phyloP scores from a whole-genome alignment of 2,329 filamentous ascomycete genomes.

The Fusarium nanum region DNA sequence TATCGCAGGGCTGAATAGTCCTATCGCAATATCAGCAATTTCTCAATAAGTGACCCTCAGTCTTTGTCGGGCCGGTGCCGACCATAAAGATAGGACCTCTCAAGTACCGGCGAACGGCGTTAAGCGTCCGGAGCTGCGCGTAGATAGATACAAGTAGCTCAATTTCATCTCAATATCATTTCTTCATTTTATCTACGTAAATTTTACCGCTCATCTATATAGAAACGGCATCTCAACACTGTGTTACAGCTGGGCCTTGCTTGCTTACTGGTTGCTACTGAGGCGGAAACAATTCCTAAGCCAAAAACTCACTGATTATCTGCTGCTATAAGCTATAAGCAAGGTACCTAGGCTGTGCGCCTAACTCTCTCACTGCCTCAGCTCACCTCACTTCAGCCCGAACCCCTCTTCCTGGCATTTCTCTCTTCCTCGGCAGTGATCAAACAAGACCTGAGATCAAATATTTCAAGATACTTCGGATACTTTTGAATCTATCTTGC shows the following conservation, averaged over 20 bases:
- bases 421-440: not conserved
- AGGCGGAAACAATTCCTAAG: not conserved
- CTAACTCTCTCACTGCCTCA: constrained; percentile 16
- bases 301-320: constrained; percentile 17
- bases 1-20: not conserved
- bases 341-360: constrained; percentile 13
- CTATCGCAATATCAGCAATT: not conserved
- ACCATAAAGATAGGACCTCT: constrained; percentile 7
- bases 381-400: constrained; percentile 15
- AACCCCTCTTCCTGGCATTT: constrained; percentile 4
- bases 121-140: constrained; percentile 24
- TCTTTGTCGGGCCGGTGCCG: constrained; percentile 15
- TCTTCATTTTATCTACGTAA: not conserved
- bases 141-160: not conserved
- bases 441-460: not conserved
- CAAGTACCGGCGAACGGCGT: constrained; percentile 23
- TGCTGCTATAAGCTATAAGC: constrained; percentile 7
- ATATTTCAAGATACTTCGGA: not conserved
- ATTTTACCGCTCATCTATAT: constrained; percentile 1
- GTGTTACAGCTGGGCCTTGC: not conserved
- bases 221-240: not conserved
- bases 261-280: not conserved
- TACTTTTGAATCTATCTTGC: not conserved
- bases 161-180: not conserved
- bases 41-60: not conserved